Conservation (phyloP, 2,329 filamentous ascomycete species). For the Piedraia hortae region DNA sequence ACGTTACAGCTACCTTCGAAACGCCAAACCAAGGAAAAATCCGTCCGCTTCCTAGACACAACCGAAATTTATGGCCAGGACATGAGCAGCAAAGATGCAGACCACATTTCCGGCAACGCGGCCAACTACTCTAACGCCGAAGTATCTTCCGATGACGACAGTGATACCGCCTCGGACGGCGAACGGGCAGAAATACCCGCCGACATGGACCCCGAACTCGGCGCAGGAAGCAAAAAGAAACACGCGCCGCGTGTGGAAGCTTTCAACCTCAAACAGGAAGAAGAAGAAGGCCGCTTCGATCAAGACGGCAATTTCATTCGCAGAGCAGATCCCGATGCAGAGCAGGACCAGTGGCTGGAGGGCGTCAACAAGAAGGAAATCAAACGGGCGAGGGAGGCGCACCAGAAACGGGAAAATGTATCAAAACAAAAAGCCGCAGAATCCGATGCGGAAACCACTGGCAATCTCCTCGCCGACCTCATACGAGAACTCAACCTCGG, state of each 20-base stretch:
- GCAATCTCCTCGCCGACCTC: constrained; percentile 44
- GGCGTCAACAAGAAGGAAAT: constrained; percentile 87
- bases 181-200: constrained; percentile 36
- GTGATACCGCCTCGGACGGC: constrained; percentile 21
- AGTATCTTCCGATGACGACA: constrained; percentile 5
- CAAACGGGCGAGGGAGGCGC: constrained; percentile 59
- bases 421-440: constrained; percentile 39
- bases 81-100: constrained; percentile 41
- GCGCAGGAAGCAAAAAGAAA: constrained; percentile 68
- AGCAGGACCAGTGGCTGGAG: constrained; percentile 79
- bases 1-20: constrained; percentile 15
- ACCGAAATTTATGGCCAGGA: constrained; percentile 60
- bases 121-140: constrained; percentile 19
- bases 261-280: constrained; percentile 76
- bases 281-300: constrained; percentile 83
- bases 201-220: constrained; percentile 65
- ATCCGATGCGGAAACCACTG: constrained; percentile 46
- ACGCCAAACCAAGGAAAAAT: constrained; percentile 28
- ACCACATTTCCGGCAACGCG: constrained; percentile 31
- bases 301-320: constrained; percentile 74
- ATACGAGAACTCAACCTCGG: constrained; percentile 48
- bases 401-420: constrained; percentile 60
- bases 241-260: constrained; percentile 86
- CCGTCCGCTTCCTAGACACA: constrained; percentile 30
- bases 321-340: constrained; percentile 74